Evolutionary conservation across 371 early-diverging fungal species (phyloP), one percentile per base, ranked within the genome.

Genomic region (Batkoa obscura): DNA sequence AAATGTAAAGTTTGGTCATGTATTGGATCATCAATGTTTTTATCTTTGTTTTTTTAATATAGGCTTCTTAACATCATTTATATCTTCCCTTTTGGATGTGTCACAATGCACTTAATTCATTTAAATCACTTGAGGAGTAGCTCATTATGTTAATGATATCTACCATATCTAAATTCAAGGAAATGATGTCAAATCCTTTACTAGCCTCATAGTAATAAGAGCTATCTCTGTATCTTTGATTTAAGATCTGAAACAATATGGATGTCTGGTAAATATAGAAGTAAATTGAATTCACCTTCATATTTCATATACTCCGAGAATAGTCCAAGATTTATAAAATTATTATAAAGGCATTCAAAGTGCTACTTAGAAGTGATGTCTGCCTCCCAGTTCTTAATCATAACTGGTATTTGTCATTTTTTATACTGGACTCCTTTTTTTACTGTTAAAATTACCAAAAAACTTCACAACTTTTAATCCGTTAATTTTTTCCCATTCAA

Each of bases 131-230:
- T 39, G 46, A 46, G 2, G 46, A 32, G 23, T 62, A 52, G 23
- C 70, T 68, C 78, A 85, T 79, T 15, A 83, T 64, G 52, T 84
- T 85, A 36, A 83, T 78, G 0, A 82, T 81, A 56, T 83, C 88
- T 0, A 83, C 75, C 70, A 80, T 74, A 57, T 85, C 85, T 54
- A 79, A 69, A 52, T 82, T 80, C 31, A 85, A 62, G 30, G 73
- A 76, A 1, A 83, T 83, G 0, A 81, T 80, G 35, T 83, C 82
- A 5, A 15, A 31, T 5, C 5, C 30, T 12, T 15, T 30, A 15
- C 4, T 30, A 17, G 8, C 5, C 2, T 57, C 56, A 6, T 72
- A 69, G 5, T 62, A 58, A 55, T 78, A 78, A 0, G 84, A 80
- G 39, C 73, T 76, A 60, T 23, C 23, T 23, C 23, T 83, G 80